Percentiles rank a stretch among this genome's conserved stretches.
Evolutionary conservation across 78 protist species (phyloP).

Genomic region (Salpingoeca rosetta): DNA sequence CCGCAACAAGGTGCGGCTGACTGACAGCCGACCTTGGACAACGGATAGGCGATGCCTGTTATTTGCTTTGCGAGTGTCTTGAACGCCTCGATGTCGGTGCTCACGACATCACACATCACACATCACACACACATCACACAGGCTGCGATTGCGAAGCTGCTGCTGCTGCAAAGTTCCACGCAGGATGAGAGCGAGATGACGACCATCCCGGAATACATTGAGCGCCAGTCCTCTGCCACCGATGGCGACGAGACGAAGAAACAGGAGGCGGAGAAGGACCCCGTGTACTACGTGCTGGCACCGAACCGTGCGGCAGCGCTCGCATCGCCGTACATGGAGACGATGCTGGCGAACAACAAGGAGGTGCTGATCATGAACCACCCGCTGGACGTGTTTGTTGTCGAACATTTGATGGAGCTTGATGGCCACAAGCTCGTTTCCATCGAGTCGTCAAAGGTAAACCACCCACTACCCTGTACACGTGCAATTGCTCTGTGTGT

Average conservation of each 20-base stretch:
- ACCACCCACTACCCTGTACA: not conserved
- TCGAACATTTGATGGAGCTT: constrained; percentile 42
- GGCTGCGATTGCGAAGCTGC: not conserved
- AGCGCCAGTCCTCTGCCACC: too few species aligned
- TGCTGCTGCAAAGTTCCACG: not conserved
- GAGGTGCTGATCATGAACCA: constrained; percentile 57
- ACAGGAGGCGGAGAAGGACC: constrained; percentile 56
- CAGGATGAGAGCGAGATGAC: not conserved
- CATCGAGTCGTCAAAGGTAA: constrained; percentile 27
- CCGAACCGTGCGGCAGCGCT: not conserved
- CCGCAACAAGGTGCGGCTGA: not conserved
- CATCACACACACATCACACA: not conserved
- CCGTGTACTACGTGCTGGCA: constrained; percentile 67
- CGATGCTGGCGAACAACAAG: constrained; percentile 47
- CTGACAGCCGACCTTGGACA: constrained; percentile 19
- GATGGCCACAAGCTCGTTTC: constrained; percentile 45
- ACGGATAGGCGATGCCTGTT: constrained; percentile 63
- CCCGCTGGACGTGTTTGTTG: constrained; percentile 70
- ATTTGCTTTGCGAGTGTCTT: constrained; percentile 15
- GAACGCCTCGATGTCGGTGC: not conserved
- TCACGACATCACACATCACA: not conserved
- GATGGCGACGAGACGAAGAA: too few species aligned
- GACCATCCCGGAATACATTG: constrained; percentile 62
- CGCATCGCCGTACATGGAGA: constrained; percentile 70
- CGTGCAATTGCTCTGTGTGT: too few species aligned